A percentile compares a stretch with the other conserved stretches of the same genome.
These are phyloP conservation scores for Tolypocladium paradoxum DNA, from an alignment of 2,329 filamentous ascomycete species.

Conservation along the genomic window DNA sequence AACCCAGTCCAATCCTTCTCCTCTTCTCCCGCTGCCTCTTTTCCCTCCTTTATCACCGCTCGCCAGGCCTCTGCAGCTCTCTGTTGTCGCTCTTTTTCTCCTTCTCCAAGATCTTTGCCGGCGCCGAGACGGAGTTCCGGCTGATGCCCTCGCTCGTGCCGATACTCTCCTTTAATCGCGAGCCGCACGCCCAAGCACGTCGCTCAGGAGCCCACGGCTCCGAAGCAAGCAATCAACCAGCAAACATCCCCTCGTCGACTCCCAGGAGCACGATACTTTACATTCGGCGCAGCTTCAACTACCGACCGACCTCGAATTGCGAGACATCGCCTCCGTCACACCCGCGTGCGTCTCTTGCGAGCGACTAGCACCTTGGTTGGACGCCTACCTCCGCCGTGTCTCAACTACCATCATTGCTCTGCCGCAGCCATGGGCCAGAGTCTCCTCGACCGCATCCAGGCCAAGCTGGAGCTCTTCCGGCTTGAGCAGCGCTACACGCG, in stretches of 20 bases:
- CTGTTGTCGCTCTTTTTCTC: neutral
- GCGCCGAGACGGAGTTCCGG: neutral
- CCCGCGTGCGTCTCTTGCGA: too few relatives aligned
- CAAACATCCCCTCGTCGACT: neutral
- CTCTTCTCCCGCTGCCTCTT: neutral
- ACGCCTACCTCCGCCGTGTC: neutral
- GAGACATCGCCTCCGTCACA: neutral
- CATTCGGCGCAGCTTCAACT: neutral
- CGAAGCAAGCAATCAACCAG: neutral
- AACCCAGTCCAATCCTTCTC: neutral
- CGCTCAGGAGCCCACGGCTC: neutral
- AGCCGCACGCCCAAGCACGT: neutral
- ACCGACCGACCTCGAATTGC: neutral
- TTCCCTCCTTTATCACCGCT: constrained; percentile 1
- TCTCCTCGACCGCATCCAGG: constrained; percentile 49
- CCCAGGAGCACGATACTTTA: neutral
- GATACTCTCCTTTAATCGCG: neutral
- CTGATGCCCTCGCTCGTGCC: neutral
- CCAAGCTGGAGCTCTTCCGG: constrained; percentile 80
- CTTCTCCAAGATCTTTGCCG: neutral
- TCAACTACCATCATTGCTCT: neutral
- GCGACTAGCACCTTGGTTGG: neutral
- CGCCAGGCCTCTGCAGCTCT: neutral
- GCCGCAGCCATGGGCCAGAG: constrained; percentile 34
- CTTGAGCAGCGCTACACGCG: constrained; percentile 93